A percentile compares a stretch with the other conserved stretches of the same genome.
Conservation (phyloP, 1,139 yeast genomes). For the Geotrichum carabidarum region DNA sequence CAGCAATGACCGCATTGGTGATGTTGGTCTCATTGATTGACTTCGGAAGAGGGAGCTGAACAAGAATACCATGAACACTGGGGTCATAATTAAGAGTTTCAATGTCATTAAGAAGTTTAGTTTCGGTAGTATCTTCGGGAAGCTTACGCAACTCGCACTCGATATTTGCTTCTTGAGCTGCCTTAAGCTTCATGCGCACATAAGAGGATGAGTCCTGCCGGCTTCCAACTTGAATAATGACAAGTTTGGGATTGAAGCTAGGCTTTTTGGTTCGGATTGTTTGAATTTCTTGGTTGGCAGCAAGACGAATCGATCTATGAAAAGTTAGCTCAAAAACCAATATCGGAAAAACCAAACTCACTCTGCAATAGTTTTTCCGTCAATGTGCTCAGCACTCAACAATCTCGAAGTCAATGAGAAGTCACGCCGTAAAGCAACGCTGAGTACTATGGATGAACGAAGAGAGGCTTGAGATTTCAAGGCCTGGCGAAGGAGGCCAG, state of each 20-base stretch:
- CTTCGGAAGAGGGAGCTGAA: conserved; percentile 86
- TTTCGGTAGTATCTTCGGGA: conserved; percentile 34
- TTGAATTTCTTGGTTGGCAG: conserved; percentile 42
- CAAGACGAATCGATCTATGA: conserved; percentile 26
- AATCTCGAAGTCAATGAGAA: conserved; percentile 17
- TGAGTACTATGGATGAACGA: conserved; percentile 1
- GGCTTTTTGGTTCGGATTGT: conserved; percentile 48
- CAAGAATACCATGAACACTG: conserved; percentile 77
- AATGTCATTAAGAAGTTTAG: conserved; percentile 55
- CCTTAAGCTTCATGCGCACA: conserved; percentile 90
- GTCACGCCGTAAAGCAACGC: conserved; percentile 12
- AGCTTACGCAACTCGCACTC: conserved; percentile 35
- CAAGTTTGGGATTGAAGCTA: conserved; percentile 67
- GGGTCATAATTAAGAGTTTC: conserved; percentile 61
- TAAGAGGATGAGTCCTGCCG: conserved; percentile 89
- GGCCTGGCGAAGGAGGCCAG: not conserved
- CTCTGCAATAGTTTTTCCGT: conserved; percentile 69
- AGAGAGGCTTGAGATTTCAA: not conserved
- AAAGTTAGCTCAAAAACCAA: conserved; percentile 11
- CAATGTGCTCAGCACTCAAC: conserved; percentile 44
- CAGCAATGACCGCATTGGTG: conserved; percentile 70
- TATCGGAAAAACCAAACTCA: conserved; percentile 20
- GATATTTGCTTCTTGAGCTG: conserved; percentile 51
- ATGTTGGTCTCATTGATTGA: conserved; percentile 72
- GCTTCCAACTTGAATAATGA: conserved; percentile 84